Percentiles rank a stretch among this genome's conserved stretches.
These are phyloP conservation scores for Penicillium verhagenii DNA, from an alignment of 495 filamentous ascomycete species.

Conservation along the genomic window DNA sequence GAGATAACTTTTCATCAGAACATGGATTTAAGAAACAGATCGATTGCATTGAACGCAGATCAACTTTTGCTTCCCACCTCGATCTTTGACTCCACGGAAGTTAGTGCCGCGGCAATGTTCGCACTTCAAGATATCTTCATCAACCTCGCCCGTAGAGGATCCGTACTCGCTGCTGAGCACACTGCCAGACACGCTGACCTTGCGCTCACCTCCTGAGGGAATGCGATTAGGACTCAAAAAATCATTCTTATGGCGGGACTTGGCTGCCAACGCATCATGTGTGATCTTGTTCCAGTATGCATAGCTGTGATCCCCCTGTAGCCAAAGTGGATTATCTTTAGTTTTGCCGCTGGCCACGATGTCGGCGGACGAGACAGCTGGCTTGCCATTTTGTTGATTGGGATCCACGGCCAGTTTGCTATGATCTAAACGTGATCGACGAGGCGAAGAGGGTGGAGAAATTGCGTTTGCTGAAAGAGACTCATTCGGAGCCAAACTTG, in stretches of 20 bases:
- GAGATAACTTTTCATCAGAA: not conserved
- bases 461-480: conserved; percentile 33
- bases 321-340: conserved; percentile 48
- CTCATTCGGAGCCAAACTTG: conserved; percentile 24
- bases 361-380: conserved; percentile 16
- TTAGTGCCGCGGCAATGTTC: conserved; percentile 48
- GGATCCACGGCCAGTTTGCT: conserved; percentile 16
- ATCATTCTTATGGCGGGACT: conserved; percentile 24
- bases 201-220: conserved; percentile 25
- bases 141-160: conserved; percentile 35
- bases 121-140: conserved; percentile 49
- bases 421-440: conserved; percentile 23
- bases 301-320: conserved; percentile 52
- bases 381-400: not conserved
- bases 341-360: conserved; percentile 19
- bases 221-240: conserved; percentile 29
- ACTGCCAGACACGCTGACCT: conserved; percentile 34
- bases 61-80: conserved; percentile 47
- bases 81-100: conserved; percentile 50
- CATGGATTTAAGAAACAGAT: conserved; percentile 17
- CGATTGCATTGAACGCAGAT: conserved; percentile 52
- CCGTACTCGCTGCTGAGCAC: conserved; percentile 47
- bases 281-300: conserved; percentile 53
- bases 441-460: conserved; percentile 38
- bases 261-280: conserved; percentile 43